A percentile compares a stretch with the other conserved stretches of the same genome.
These are phyloP conservation scores for Mortierella polycephala DNA, from an alignment of 371 early-diverging fungal species.

Conservation along the genomic window DNA sequence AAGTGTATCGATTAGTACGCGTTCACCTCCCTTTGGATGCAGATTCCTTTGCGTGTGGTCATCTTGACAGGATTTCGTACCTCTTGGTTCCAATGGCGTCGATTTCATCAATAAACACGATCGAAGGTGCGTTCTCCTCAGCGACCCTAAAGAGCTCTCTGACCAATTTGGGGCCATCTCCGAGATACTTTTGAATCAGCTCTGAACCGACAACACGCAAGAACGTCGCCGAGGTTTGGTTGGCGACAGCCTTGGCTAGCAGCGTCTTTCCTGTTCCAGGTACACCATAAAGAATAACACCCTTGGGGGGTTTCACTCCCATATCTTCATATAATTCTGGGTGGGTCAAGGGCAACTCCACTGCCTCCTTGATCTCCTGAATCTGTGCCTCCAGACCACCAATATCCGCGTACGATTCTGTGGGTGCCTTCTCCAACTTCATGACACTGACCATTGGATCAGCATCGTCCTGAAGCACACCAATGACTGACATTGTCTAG, in stretches of 20 bases:
- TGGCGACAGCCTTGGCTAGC: slow-evolving; percentile 99
- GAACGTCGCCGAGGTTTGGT: slow-evolving; percentile 99
- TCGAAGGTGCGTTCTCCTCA: slow-evolving; percentile 99
- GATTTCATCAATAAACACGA: slow-evolving; percentile 99
- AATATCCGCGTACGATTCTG: slow-evolving; percentile 99
- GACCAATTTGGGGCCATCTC: slow-evolving; percentile 99
- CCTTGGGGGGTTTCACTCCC: slow-evolving; percentile 99
- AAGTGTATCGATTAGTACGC: not conserved
- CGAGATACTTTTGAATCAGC: slow-evolving; percentile 99
- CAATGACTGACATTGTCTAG: slow-evolving; percentile 90
- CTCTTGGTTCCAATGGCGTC: slow-evolving; percentile 99
- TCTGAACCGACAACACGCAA: slow-evolving; percentile 99
- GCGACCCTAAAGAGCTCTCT: slow-evolving; percentile 99
- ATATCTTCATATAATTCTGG: slow-evolving; percentile 99
- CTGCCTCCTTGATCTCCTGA: slow-evolving; percentile 99
- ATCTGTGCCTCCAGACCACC: slow-evolving; percentile 99
- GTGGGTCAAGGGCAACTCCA: slow-evolving; percentile 99
- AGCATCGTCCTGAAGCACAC: slow-evolving; percentile 96
- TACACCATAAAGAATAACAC: slow-evolving; percentile 99
- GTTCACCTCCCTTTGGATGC: not conserved
- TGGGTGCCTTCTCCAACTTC: slow-evolving; percentile 99
- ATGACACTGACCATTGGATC: slow-evolving; percentile 99
- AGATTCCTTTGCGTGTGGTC: too few species aligned
- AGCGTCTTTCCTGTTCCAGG: slow-evolving; percentile 99
- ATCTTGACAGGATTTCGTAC: slow-evolving; percentile 21